These are phyloP conservation scores for Calonectria pseudoturangicola DNA, from an alignment of 2,329 filamentous ascomycete genomes.

Conservation along the genomic window DNA sequence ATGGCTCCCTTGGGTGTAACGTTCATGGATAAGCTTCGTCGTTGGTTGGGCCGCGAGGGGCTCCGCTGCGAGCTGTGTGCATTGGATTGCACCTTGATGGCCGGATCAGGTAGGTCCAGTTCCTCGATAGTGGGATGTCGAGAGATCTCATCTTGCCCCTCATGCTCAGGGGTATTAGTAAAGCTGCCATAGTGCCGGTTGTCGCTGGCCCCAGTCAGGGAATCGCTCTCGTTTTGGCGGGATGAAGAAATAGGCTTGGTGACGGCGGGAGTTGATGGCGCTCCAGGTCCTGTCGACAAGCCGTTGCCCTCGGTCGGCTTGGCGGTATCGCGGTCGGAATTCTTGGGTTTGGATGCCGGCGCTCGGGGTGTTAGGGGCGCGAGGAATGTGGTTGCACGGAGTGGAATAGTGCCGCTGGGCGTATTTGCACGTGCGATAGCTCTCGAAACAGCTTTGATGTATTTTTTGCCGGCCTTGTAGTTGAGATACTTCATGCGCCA, in stretches of 20 bases:
- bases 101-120: constrained; percentile 74
- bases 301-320: constrained; percentile 34
- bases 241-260: constrained; percentile 49
- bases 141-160: constrained; percentile 52
- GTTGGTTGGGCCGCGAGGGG: constrained; percentile 53
- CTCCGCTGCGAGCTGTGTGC: constrained; percentile 50
- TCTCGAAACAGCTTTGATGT: constrained; percentile 87
- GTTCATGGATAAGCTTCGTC: constrained; percentile 61
- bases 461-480: constrained; percentile 97
- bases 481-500: constrained; percentile 96
- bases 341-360: constrained; percentile 31
- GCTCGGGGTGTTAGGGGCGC: constrained; percentile 51
- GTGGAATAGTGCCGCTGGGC: constrained; percentile 62
- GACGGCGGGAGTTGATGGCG: constrained; percentile 38
- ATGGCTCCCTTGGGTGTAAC: constrained; percentile 44
- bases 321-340: constrained; percentile 25
- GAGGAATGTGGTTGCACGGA: constrained; percentile 58
- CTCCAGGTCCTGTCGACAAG: constrained; percentile 30
- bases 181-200: constrained; percentile 73
- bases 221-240: constrained; percentile 61
- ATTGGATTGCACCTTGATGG: constrained; percentile 63
- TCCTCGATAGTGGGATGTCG: constrained; percentile 50
- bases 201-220: constrained; percentile 62
- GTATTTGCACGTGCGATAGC: constrained; percentile 79
- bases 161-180: constrained; percentile 65